Evolutionary conservation across 169 alveolate genomes (phyloP).

Genomic region (Plasmodium sp.): DNA sequence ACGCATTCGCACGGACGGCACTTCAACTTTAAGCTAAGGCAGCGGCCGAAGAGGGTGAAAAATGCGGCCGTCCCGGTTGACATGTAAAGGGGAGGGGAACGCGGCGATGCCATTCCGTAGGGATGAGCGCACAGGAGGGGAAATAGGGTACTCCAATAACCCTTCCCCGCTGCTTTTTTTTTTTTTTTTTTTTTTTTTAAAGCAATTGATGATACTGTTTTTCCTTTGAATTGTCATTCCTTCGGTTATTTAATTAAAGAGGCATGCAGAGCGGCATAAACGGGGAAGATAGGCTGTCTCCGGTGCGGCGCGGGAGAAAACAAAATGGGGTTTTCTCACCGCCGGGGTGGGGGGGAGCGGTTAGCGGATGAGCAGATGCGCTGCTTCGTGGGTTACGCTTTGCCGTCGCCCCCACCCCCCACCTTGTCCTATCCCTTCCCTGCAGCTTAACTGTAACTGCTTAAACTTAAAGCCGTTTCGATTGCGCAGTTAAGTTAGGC

Average conservation of each 20-base stretch:
- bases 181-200: neutral
- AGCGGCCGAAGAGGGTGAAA: slow-evolving; percentile 67
- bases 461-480: neutral
- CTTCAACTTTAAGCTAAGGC: slow-evolving; percentile 66
- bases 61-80: slow-evolving; percentile 7
- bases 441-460: neutral
- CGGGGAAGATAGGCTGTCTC: neutral
- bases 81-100: neutral
- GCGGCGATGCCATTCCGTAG: neutral
- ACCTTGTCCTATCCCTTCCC: neutral
- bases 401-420: neutral
- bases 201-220: neutral
- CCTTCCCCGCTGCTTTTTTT: neutral
- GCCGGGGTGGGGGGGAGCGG: neutral
- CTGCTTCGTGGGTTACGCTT: neutral
- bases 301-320: neutral
- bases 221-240: neutral
- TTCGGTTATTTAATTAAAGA: neutral
- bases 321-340: neutral
- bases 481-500: neutral
- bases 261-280: neutral
- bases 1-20: slow-evolving; percentile 39
- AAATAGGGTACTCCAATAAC: neutral
- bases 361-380: neutral
- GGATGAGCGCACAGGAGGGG: neutral